These are phyloP conservation scores for Monosporascus cannonballus DNA, from an alignment of 2,329 filamentous ascomycete species.

Conservation along the genomic window DNA sequence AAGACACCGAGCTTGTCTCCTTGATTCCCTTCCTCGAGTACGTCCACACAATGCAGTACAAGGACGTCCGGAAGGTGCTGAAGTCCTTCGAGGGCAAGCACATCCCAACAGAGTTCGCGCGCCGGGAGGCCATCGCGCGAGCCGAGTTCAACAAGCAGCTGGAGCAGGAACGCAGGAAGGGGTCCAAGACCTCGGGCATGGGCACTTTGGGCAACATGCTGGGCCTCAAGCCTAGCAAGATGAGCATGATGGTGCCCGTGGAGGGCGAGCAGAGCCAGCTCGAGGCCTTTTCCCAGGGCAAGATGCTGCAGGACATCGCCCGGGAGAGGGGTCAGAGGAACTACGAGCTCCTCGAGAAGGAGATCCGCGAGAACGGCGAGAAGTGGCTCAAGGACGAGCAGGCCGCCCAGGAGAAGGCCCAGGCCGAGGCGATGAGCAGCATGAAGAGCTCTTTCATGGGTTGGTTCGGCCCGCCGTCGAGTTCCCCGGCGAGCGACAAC, in stretches of 20 bases:
- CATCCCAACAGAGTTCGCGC: conserved; percentile 85
- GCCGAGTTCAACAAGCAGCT: conserved; percentile 78
- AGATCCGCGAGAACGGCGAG: conserved; percentile 88
- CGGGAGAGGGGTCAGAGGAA: conserved; percentile 85
- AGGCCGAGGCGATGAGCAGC: conserved; percentile 84
- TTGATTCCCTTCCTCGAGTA: conserved; percentile 97
- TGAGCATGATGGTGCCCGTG: conserved; percentile 52
- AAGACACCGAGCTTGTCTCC: conserved; percentile 79
- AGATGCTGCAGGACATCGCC: conserved; percentile 94
- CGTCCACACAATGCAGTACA: conserved; percentile 85
- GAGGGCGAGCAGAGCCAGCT: conserved; percentile 65
- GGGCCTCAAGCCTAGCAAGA: conserved; percentile 67
- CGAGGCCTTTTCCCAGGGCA: conserved; percentile 82
- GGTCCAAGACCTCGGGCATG: conserved; percentile 50
- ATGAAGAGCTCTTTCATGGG: conserved; percentile 77
- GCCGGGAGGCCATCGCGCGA: conserved; percentile 78
- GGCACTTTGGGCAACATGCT: conserved; percentile 65
- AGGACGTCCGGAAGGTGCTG: conserved; percentile 79
- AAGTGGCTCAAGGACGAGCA: conserved; percentile 96
- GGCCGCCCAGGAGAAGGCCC: conserved; percentile 77
- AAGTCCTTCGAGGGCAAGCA: conserved; percentile 84
- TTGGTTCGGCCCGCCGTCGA: conserved; percentile 35
- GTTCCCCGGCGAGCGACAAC: background rate
- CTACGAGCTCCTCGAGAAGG: conserved; percentile 82
- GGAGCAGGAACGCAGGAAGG: conserved; percentile 59